Conservation (phyloP, 2,329 filamentous ascomycete species). For the Tricladium varicosporioides region DNA sequence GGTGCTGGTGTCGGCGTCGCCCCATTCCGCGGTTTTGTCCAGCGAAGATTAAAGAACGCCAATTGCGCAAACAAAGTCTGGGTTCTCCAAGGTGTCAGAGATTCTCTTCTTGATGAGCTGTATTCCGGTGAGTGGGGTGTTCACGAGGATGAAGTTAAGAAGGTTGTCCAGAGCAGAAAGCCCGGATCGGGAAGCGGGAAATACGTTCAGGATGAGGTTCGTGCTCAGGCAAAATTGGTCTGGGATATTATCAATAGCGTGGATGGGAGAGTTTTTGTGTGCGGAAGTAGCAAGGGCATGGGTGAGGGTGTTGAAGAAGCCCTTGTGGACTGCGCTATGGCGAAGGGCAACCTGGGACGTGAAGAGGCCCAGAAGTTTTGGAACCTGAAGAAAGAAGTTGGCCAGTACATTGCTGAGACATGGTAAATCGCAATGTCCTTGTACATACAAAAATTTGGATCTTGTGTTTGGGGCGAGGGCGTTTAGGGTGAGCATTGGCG, state of each 20-base stretch:
- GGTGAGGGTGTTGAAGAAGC: conserved; percentile 91
- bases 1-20: conserved; percentile 96
- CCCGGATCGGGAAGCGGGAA: conserved; percentile 60
- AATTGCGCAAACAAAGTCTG: conserved; percentile 98
- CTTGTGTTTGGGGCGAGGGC: too few species aligned
- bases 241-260: conserved; percentile 97
- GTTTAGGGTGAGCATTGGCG: not conserved
- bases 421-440: conserved; percentile 43
- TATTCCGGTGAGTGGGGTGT: conserved; percentile 97
- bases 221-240: conserved; percentile 88
- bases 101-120: conserved; percentile 90
- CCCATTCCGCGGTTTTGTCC: conserved; percentile 95
- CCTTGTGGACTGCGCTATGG: conserved; percentile 85
- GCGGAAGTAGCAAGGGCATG: conserved; percentile 94
- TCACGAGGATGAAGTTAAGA: conserved; percentile 83
- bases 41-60: conserved; percentile 87
- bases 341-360: conserved; percentile 80
- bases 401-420: conserved; percentile 90
- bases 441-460: not conserved
- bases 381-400: conserved; percentile 85
- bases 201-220: conserved; percentile 96
- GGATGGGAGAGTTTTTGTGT: conserved; percentile 96
- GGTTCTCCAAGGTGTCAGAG: conserved; percentile 92
- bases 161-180: conserved; percentile 71
- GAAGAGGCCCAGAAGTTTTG: conserved; percentile 87